Conservation (phyloP, 2,329 filamentous ascomycete species). For the Penicillium hesseltinei region DNA sequence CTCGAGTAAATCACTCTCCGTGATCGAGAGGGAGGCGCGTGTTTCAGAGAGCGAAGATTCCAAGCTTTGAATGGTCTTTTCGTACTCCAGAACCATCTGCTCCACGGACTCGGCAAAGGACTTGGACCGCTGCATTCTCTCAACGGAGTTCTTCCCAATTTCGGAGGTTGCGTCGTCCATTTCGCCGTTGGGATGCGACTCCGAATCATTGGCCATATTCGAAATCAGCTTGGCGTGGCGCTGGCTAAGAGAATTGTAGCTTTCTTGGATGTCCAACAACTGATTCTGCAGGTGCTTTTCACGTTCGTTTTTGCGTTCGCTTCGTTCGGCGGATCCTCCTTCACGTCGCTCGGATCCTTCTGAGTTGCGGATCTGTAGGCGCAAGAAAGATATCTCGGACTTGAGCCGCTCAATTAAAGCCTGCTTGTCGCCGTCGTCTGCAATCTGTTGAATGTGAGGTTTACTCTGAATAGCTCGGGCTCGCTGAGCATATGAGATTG, state of each 20-base stretch:
- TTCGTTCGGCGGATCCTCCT: conserved; percentile 64
- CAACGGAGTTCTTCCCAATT: conserved; percentile 73
- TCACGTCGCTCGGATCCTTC: conserved; percentile 62
- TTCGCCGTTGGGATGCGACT: conserved; percentile 44
- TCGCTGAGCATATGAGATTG: conserved; percentile 93
- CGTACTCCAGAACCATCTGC: conserved; percentile 93
- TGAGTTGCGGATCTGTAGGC: conserved; percentile 88
- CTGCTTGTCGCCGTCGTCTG: conserved; percentile 90
- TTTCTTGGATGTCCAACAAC: conserved; percentile 87
- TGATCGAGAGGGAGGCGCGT: conserved; percentile 74
- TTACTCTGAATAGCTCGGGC: conserved; percentile 97
- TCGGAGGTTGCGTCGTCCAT: conserved; percentile 52
- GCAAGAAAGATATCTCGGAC: conserved; percentile 87
- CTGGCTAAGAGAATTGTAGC: conserved; percentile 85
- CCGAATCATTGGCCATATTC: conserved; percentile 82
- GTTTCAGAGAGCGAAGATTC: conserved; percentile 91
- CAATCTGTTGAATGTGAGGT: conserved; percentile 85
- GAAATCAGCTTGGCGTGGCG: conserved; percentile 94
- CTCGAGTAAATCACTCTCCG: conserved; percentile 83
- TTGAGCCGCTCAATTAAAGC: conserved; percentile 90
- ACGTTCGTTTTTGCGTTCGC: conserved; percentile 76
- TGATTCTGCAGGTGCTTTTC: conserved; percentile 92
- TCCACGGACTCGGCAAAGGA: conserved; percentile 95
- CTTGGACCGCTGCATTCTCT: conserved; percentile 88
- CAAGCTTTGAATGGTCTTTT: conserved; percentile 93